Evolutionary conservation across 768 basidiomycete species (phyloP).

Genomic region (Collybia sp.): DNA sequence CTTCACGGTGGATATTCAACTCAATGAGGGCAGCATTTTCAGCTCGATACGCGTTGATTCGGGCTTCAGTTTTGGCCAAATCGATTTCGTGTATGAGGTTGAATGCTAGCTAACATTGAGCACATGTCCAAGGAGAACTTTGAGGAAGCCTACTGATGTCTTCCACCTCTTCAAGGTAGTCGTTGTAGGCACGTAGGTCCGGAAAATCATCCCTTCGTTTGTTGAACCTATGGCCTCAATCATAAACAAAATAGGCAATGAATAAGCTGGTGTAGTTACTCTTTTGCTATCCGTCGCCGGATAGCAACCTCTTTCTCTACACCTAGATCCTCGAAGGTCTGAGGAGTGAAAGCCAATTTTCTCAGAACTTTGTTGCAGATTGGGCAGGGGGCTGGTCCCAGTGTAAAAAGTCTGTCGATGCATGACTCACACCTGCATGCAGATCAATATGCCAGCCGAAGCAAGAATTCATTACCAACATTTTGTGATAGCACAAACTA

Average conservation of each 20-base stretch:
- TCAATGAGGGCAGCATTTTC: conserved; percentile 84
- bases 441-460: background rate
- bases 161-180: conserved; percentile 95
- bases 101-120: conserved; percentile 54
- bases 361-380: conserved; percentile 84
- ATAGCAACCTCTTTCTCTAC: conserved; percentile 96
- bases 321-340: conserved; percentile 88
- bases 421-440: conserved; percentile 90
- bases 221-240: conserved; percentile 66
- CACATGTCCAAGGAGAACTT: background rate
- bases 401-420: conserved; percentile 92
- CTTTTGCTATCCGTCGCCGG: conserved; percentile 81
- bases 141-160: conserved; percentile 52
- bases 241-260: background rate
- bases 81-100: conserved; percentile 93
- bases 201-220: conserved; percentile 88
- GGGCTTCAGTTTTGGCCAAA: conserved; percentile 73
- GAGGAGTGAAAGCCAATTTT: conserved; percentile 92
- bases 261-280: conserved; percentile 43
- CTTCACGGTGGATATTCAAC: conserved; percentile 78
- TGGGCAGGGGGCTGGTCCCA: conserved; percentile 95
- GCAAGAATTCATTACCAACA: conserved; percentile 43
- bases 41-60: conserved; percentile 71
- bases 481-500: conserved; percentile 97
- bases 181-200: conserved; percentile 78